Base-by-base conservation (phyloP, 1,284 basidiomycete genomes). In the Pseudomicrostroma phylloplanum region DNA sequence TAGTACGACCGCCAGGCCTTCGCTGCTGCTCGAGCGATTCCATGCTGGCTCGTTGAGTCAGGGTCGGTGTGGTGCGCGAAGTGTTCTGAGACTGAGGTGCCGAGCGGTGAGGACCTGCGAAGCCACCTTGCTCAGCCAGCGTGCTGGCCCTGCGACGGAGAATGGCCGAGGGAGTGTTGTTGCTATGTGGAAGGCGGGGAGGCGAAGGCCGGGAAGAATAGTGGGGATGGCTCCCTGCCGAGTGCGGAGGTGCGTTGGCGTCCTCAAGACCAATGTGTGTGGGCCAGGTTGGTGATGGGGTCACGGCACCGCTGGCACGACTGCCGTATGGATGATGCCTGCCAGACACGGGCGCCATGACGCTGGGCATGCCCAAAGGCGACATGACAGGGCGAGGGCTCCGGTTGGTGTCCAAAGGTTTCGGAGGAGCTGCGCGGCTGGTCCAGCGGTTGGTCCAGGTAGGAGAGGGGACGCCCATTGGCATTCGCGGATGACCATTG, bases 51-150 rank as follows among this genome's bases (percentile, higher is more conserved):
- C 30, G 30, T 9, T 36, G 30, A 3, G 30, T 36, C 30, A 36
- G 30, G 4, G 4, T 36, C 30, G 30, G 30, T 36, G 30, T 9
- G 9, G 30, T 36, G 4, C 30, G 30, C 30, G 30, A 36, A 36
- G 30, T 9, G 30, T 9, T 9, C 30, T 36, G 46, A n/a, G n/a
- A n/a, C 12, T 23, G 46, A 23, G 46, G 46, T n/a, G 17, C 46
- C 23, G 46, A 48, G 46, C 23, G 46, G n/a, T n/a, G 46, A 48
- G 46, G 46, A 48, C 46, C 46, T 48, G 46, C 46, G n/a, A 9
- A 36, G 30, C 30, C 30, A 4, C 30, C 30, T 36, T 36, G 30
- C 30, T 36, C 30, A 36, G 30, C 30, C 30, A 36, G 30, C 30
- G 30, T 36, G 12, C 43, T 48, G 4, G 43, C 43, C 6, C 43